Base-by-base conservation (phyloP, 1,284 basidiomycete genomes). In the Calocybe gambosa region DNA sequence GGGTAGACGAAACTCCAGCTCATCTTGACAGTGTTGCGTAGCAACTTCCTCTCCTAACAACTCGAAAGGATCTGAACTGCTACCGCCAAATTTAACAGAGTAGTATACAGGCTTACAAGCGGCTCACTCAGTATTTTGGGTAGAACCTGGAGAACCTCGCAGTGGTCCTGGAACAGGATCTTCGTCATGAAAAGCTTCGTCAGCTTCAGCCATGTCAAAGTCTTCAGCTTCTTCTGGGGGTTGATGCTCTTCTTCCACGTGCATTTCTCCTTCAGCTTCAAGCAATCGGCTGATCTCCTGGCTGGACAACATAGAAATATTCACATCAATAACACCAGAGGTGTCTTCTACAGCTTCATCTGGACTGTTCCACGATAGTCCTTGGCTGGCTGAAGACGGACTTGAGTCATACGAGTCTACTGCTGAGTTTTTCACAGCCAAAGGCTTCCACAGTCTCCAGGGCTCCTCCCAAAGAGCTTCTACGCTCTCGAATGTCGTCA, bases 401-500 rank as follows among this genome's bases (percentile, higher is more conserved):
- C 46, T 29, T 42, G 43, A 10, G 7, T 28, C 9, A 15, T 20
- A 34, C 16, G 10, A 3, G 13, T 8, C 23, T 23, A 2, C 5
- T 26, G 23, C 19, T 13, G 3, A 26, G 8, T 20, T 25, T 33
- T 33, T 13, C 42, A 31, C 18, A 35, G 39, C 28, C 19, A 23
- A 4, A 7, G 81, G 78, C 52, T 64, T 77, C 82, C 82, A 85
- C 5, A 65, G 69, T 58, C 67, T 78, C 63, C 71, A 74, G 38
- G 70, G 58, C 34, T 73, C 63, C 42, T 81, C 78, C 86, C 87
- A 89, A 2, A 89, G 67, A 0, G 77, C 82, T 63, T 89, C 81
- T 5, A 91, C 72, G 43, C 91, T 93, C 60, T 93, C 85, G 56
- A 94, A 95, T 0, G 88, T 82, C 1, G 89, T 88, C 83, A 92